These are phyloP conservation scores for Hevea brasiliensis DNA, from an alignment of 345 rosid species.

Conservation along the genomic window DNA sequence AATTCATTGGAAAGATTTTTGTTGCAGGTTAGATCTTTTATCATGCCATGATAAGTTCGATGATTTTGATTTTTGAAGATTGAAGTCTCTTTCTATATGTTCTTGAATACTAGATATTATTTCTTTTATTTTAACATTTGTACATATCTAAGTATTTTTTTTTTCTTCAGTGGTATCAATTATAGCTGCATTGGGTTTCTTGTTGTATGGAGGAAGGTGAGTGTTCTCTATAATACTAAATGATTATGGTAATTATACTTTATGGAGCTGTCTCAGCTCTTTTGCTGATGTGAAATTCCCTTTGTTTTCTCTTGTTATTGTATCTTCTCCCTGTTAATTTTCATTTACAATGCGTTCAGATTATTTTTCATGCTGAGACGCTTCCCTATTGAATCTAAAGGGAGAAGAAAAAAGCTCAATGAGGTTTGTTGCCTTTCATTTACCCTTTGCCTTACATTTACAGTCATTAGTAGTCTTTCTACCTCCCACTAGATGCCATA, in stretches of 20 bases:
- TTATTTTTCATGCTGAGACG: conserved; percentile 94
- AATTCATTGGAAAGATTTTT: conserved; percentile 77
- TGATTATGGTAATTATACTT: conserved; percentile 13
- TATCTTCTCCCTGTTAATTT: conserved; percentile 3
- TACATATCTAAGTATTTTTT: conserved; percentile 15
- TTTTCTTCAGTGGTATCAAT: conserved; percentile 72
- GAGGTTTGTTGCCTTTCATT: conserved; percentile 57
- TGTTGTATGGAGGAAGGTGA: conserved; percentile 98
- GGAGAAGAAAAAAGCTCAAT: conserved; percentile 94
- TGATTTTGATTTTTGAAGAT: conserved; percentile 1
- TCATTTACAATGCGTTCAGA: conserved; percentile 39
- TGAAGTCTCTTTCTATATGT: conserved; percentile 5
- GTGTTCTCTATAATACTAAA: conserved; percentile 12
- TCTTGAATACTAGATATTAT: not conserved
- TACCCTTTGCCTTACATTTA: not conserved
- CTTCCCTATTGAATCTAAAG: conserved; percentile 96
- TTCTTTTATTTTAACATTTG: conserved; percentile 6
- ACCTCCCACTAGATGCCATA: not conserved
- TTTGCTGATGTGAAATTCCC: conserved; percentile 10
- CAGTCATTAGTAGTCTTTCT: not conserved
- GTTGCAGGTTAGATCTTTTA: conserved; percentile 63
- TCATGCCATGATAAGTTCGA: conserved; percentile 10
- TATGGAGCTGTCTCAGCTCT: conserved; percentile 10
- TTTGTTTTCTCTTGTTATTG: conserved; percentile 6
- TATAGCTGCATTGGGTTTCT: conserved; percentile 87